Base-by-base conservation (phyloP, 768 basidiomycete species). In the Termitomyces sp. region DNA sequence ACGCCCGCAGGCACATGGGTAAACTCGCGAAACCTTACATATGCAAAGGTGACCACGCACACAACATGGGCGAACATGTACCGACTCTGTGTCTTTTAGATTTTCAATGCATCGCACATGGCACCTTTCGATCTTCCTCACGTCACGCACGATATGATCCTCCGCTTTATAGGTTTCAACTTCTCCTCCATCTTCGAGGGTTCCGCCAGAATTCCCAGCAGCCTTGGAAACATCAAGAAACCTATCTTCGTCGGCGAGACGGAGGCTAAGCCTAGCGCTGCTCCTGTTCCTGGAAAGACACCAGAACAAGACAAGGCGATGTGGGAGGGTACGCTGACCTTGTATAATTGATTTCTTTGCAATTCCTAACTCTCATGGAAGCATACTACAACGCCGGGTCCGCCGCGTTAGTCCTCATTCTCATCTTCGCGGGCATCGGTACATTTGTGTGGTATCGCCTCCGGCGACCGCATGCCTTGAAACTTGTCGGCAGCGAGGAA, bases 341-440 rank as follows among this genome's bases (percentile, higher is more conserved):
- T 31, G 4, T 48, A 11, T 44, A 12, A 16, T n/a, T n/a, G n/a
- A n/a, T 13, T 6, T 6, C 24, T 36, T 22, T 50, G 34, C 46
- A 18, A 54, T 56, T 33, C 52, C 39, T 55, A 31, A 41, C 24
- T 36, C 27, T 47, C 33, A 8, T 44, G 46, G 13, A 55, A 93
- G 95, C 93, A n/a, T 95, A 95, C 70, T 97, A 95, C 70, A 96
- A 96, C 60, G 89, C 93, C 36, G 93, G 92, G 12, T 94, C 93
- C 0, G 91, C 89, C 1, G 86, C 89, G 3, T 75, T 95, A n/a
- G 86, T 96, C 24, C 79, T 98, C 42, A 68, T 95, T 3, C 72
- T 97, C 55, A 80, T 95, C 58, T 77, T 83, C 37, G 67, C 84
- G 20, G 79, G 78, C 16, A 82, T 95, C 54, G 91, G 85, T 0